These are phyloP conservation scores for Telopea speciosissima DNA, from an alignment of 177 flowering plant species.

Conservation along the genomic window DNA sequence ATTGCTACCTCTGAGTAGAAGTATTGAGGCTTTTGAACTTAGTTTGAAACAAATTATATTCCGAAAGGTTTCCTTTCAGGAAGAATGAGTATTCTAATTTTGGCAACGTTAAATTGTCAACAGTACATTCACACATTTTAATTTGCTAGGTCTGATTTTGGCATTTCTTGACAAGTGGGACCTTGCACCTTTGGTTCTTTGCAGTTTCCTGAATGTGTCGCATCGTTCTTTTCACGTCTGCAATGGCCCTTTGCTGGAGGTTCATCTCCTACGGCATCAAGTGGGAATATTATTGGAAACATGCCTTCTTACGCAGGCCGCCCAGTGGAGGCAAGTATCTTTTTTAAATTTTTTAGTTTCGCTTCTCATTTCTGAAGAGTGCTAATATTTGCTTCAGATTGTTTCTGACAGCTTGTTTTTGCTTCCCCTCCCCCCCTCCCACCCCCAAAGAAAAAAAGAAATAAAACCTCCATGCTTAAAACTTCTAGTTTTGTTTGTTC, in stretches of 20 bases:
- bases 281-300: conserved; percentile 41
- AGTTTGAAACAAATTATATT: not conserved
- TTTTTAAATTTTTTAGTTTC: no score
- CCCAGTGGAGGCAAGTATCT: conserved; percentile 54
- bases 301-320: conserved; percentile 43
- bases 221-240: conserved; percentile 67
- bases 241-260: conserved; percentile 52
- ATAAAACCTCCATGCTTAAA: no score
- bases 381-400: no score
- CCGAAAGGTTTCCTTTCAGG: not conserved
- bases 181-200: conserved; percentile 1
- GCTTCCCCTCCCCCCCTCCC: no score
- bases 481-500: no score
- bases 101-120: not conserved
- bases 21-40: not conserved
- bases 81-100: not conserved
- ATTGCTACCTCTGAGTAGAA: no score
- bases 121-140: not conserved
- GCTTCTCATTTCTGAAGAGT: no score
- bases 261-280: conserved; percentile 39
- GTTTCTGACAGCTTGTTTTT: no score
- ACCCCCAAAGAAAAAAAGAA: no score
- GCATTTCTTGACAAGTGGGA: not conserved
- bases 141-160: not conserved
- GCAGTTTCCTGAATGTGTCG: conserved; percentile 66